Conservation (phyloP, 2,329 filamentous ascomycete genomes). For the Lasiodiplodia gonubiensis region DNA sequence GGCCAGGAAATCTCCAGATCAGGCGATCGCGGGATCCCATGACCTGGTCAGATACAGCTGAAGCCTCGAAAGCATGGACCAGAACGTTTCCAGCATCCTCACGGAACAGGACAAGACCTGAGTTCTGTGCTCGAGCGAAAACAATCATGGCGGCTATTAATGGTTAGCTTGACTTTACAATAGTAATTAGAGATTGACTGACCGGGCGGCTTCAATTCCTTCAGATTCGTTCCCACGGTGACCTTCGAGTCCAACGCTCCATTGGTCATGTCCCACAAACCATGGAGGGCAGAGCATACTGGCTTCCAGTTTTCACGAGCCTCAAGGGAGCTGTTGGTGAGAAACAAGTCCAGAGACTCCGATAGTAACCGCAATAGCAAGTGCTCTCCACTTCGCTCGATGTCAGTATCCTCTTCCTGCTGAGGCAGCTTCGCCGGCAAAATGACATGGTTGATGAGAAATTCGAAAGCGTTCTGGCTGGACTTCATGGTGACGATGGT, state of each 20-base stretch:
- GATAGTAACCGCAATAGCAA: neutral
- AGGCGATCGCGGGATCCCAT: slow-evolving; percentile 50
- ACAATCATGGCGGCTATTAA: slow-evolving; percentile 32
- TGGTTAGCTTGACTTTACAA: neutral
- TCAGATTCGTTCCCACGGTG: too few species aligned
- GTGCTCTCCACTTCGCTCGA: neutral
- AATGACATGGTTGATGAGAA: slow-evolving; percentile 56
- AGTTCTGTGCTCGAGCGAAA: slow-evolving; percentile 55
- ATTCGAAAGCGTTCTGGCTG: slow-evolving; percentile 31
- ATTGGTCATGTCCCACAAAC: too few species aligned
- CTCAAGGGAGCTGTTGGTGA: neutral
- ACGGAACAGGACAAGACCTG: slow-evolving; percentile 50
- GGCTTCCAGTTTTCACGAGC: neutral
- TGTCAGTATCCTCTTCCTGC: slow-evolving; percentile 33
- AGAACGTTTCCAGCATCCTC: slow-evolving; percentile 35
- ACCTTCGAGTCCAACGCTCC: too few species aligned
- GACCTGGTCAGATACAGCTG: slow-evolving; percentile 47
- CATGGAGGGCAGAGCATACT: neutral
- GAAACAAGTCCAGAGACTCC: neutral
- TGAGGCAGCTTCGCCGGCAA: slow-evolving; percentile 57
- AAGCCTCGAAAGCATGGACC: slow-evolving; percentile 56
- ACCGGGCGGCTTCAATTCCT: neutral
- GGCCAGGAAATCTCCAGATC: slow-evolving; percentile 53
- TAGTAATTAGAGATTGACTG: neutral
- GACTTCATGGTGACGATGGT: neutral